phyloP scores from a whole-genome alignment of 805 yeast species.

The Cyberlindnera maclurae region DNA sequence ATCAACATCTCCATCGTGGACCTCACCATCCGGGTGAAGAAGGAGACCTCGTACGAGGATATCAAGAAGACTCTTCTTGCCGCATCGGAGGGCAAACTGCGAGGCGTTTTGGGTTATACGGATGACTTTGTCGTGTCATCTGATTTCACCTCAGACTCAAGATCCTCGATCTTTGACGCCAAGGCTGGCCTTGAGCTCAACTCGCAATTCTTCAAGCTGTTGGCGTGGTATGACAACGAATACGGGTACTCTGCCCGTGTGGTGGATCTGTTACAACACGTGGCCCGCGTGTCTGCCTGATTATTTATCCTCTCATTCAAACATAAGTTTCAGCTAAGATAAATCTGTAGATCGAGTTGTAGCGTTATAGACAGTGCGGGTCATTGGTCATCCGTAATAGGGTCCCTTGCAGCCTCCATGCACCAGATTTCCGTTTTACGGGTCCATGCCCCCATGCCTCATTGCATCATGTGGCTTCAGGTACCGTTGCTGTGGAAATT shows the following conservation, averaged over 20 bases:
- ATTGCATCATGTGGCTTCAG: too few relatives aligned
- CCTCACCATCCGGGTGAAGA: constrained; percentile 77
- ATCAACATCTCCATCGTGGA: constrained; percentile 91
- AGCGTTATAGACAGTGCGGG: too few relatives aligned
- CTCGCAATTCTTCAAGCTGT: constrained; percentile 83
- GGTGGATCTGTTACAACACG: constrained; percentile 79
- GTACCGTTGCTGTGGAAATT: too few relatives aligned
- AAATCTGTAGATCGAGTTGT: constrained; percentile 1
- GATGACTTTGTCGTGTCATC: constrained; percentile 89
- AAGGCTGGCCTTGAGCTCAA: constrained; percentile 85
- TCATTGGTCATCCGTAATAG: too few relatives aligned
- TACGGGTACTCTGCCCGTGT: constrained; percentile 96
- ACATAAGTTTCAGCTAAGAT: too few relatives aligned
- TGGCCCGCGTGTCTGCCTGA: constrained; percentile 44
- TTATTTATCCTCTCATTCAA: too few relatives aligned
- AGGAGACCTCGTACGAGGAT: constrained; percentile 73
- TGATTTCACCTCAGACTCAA: constrained; percentile 77
- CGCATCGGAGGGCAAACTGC: constrained; percentile 70
- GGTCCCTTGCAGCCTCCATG: too few relatives aligned
- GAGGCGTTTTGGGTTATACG: constrained; percentile 85
- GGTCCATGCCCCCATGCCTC: too few relatives aligned
- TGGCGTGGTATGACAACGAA: constrained; percentile 95
- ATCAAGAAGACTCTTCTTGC: constrained; percentile 69
- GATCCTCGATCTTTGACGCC: constrained; percentile 87
- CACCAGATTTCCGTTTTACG: too few relatives aligned